Conservation (phyloP, 257 asterid species). For the Plantago ovata region DNA sequence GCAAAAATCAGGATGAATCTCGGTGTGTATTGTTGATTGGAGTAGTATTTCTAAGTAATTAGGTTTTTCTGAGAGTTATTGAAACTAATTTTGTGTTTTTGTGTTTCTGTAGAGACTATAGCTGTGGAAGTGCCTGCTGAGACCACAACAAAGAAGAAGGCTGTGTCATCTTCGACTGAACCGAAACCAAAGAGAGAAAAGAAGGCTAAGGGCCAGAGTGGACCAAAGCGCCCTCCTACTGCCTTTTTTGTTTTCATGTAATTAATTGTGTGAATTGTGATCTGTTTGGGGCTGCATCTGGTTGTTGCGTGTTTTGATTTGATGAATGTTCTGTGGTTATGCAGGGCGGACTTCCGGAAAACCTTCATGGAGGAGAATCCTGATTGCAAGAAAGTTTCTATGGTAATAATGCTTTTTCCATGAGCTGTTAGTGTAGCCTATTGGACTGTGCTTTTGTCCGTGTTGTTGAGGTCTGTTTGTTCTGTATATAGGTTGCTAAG, state of each 20-base stretch:
- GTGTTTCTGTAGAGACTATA: slow-evolving; percentile 44
- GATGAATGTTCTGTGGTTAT: not conserved
- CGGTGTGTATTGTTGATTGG: slow-evolving; percentile 29
- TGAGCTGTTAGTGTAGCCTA: not conserved
- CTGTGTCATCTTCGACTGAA: slow-evolving; percentile 31
- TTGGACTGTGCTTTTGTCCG: not conserved
- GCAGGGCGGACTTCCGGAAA: slow-evolving; percentile 74
- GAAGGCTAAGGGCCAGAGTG: slow-evolving; percentile 45
- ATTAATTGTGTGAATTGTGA: not conserved
- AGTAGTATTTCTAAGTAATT: not conserved
- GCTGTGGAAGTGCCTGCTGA: slow-evolving; percentile 52
- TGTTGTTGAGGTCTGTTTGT: not conserved
- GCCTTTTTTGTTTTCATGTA: slow-evolving; percentile 88
- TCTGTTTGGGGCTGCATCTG: not conserved
- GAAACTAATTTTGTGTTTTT: not conserved
- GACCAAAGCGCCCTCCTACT: slow-evolving; percentile 68
- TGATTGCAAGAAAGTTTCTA: slow-evolving; percentile 49
- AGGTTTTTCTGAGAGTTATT: not conserved
- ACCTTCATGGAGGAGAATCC: slow-evolving; percentile 70
- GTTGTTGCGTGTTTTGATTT: not conserved
- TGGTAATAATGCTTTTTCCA: slow-evolving; percentile 26
- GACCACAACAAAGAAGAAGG: slow-evolving; percentile 41
- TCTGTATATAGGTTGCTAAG: slow-evolving; percentile 55
- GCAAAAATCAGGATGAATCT: slow-evolving; percentile 77
- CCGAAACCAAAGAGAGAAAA: slow-evolving; percentile 43